Percentiles rank a stretch among this genome's conserved stretches.
phyloP scores from a whole-genome alignment of 164 flowering plant species.

The Macadamia tetraphylla region DNA sequence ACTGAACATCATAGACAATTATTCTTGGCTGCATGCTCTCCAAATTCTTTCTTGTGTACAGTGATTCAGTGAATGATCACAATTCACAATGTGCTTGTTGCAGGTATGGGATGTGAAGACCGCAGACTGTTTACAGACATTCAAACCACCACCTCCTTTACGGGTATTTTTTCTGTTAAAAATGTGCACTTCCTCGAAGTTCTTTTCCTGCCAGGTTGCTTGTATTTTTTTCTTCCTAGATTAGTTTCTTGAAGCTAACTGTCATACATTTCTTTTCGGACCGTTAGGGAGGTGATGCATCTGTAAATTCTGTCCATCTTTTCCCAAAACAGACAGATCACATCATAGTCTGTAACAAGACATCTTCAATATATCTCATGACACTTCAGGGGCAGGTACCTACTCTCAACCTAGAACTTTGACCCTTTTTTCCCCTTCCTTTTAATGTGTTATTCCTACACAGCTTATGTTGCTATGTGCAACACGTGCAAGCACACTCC shows the following conservation, averaged over 20 bases:
- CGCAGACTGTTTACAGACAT: slow-evolving; percentile 90
- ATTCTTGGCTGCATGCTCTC: no score
- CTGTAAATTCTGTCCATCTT: slow-evolving; percentile 91
- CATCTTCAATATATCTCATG: slow-evolving; percentile 91
- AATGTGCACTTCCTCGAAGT: slow-evolving; percentile 8
- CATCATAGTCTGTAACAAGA: slow-evolving; percentile 90
- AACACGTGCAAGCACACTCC: no score
- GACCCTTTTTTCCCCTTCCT: neutral
- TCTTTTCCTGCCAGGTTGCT: neutral
- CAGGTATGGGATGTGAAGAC: slow-evolving; percentile 97
- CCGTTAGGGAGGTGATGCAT: slow-evolving; percentile 92
- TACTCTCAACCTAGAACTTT: neutral
- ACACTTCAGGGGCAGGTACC: slow-evolving; percentile 98
- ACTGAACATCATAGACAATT: no score
- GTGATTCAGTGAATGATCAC: neutral
- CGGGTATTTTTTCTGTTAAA: slow-evolving; percentile 44
- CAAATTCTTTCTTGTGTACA: neutral
- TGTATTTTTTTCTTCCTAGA: neutral
- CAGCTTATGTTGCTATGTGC: no score
- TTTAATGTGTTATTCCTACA: no score
- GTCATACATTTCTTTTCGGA: slow-evolving; percentile 7
- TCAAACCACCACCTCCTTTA: slow-evolving; percentile 95
- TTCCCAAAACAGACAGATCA: slow-evolving; percentile 90
- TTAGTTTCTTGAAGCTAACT: neutral
- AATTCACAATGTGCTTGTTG: slow-evolving; percentile 5